phyloP scores from a whole-genome alignment of 2,329 filamentous ascomycete species.

The Aspergillus sojae region DNA sequence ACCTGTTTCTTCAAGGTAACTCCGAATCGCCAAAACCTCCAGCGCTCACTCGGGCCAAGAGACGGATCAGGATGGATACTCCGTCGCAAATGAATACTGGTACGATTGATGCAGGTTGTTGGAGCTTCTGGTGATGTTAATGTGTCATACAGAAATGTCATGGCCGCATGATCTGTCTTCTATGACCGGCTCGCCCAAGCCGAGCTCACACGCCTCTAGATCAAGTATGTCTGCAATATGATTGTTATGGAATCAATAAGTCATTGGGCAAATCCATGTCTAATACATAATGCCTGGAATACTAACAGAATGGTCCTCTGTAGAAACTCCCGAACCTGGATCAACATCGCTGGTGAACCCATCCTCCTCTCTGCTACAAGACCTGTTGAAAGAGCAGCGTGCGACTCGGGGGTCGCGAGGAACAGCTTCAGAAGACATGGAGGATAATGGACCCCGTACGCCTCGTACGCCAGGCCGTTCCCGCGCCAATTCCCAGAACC shows the following conservation, averaged over 20 bases:
- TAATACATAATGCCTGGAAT: background rate
- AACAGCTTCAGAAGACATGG: conserved; percentile 25
- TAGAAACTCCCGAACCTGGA: conserved; percentile 34
- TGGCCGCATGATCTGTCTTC: conserved; percentile 36
- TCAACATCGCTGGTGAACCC: conserved; percentile 41
- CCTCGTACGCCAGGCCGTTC: conserved; percentile 29
- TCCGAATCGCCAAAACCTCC: conserved; percentile 30
- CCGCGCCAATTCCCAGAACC: conserved; percentile 22
- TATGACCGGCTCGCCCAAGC: conserved; percentile 12
- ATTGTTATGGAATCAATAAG: background rate
- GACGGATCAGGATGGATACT: conserved; percentile 33
- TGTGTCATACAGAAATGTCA: conserved; percentile 25
- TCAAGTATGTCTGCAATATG: conserved; percentile 8
- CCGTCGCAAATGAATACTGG: conserved; percentile 27
- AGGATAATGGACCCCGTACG: conserved; percentile 27
- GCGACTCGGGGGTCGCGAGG: conserved; percentile 38
- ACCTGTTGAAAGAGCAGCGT: conserved; percentile 45
- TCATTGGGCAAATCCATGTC: background rate
- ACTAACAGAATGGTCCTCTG: conserved; percentile 12
- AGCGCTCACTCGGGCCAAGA: conserved; percentile 36
- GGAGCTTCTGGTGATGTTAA: conserved; percentile 13
- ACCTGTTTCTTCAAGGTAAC: conserved; percentile 19
- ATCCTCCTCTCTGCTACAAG: conserved; percentile 42
- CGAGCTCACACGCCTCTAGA: background rate
- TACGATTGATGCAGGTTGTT: conserved; percentile 12